These are phyloP conservation scores for Bisporella sp. DNA, from an alignment of 2,329 filamentous ascomycete species.

Conservation along the genomic window DNA sequence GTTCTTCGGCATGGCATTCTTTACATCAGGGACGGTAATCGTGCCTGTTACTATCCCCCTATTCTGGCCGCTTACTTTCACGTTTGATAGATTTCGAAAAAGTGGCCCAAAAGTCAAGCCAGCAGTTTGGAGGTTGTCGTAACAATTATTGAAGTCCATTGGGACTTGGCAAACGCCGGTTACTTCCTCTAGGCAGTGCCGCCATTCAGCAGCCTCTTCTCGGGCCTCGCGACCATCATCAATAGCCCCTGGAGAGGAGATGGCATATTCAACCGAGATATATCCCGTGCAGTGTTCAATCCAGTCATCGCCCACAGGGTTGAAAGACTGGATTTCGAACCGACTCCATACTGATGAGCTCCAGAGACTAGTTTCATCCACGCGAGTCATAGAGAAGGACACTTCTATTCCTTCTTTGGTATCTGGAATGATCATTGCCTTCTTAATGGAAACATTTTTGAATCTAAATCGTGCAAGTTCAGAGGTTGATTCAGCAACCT, in stretches of 20 bases:
- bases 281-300: not conserved
- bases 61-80: constrained; percentile 7
- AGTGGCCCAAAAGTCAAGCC: constrained; percentile 27
- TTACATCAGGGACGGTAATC: constrained; percentile 17
- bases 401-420: not conserved
- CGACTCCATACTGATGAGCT: not conserved
- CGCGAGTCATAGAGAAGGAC: not conserved
- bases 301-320: not conserved
- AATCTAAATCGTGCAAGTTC: not conserved
- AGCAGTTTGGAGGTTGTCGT: constrained; percentile 14
- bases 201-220: not conserved
- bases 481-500: not conserved
- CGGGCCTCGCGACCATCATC: not conserved
- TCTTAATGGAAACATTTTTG: not conserved
- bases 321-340: not conserved
- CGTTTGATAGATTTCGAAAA: constrained; percentile 25
- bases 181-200: not conserved
- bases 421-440: constrained; percentile 13
- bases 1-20: constrained; percentile 26
- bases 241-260: no score
- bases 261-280: not conserved
- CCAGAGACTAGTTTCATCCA: not conserved
- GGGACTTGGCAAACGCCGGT: not conserved
- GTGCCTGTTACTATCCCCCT: not conserved
- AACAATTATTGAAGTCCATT: not conserved